A percentile compares a stretch with the other conserved stretches of the same genome.
These are phyloP conservation scores for Letharia columbiana DNA, from an alignment of 495 filamentous ascomycete species.

Conservation along the genomic window DNA sequence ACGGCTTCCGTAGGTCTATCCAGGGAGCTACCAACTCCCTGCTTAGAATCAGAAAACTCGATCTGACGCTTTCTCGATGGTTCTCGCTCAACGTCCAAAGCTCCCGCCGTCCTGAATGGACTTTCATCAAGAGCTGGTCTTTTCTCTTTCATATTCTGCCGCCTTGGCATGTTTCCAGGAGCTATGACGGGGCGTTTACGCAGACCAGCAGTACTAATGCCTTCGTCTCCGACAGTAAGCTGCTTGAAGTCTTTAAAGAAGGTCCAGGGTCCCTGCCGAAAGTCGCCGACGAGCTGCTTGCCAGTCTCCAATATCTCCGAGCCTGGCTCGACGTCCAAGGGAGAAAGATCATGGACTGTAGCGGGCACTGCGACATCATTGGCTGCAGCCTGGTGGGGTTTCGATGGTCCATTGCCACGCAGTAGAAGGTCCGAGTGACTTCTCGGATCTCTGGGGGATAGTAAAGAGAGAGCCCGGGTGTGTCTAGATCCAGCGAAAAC, in stretches of 20 bases:
- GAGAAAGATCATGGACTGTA: slow-evolving; percentile 3
- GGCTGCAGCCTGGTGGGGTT: background rate
- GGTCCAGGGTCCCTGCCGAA: slow-evolving; percentile 87
- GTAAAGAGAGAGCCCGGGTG: slow-evolving; percentile 69
- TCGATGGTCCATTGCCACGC: background rate
- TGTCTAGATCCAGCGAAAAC: slow-evolving; percentile 67
- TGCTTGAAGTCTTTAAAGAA: slow-evolving; percentile 94
- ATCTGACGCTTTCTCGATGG: background rate
- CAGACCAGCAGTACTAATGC: slow-evolving; percentile 27
- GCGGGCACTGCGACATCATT: background rate
- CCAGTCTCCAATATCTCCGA: slow-evolving; percentile 51
- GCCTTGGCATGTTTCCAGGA: background rate
- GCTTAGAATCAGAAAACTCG: background rate
- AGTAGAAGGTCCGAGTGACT: background rate
- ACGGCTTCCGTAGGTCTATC: background rate
- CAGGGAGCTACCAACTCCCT: background rate
- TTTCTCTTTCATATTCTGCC: background rate
- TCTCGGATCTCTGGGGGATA: slow-evolving; percentile 51
- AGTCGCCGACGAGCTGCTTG: slow-evolving; percentile 83
- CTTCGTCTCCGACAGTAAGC: slow-evolving; percentile 90
- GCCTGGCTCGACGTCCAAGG: background rate
- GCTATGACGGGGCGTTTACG: background rate
- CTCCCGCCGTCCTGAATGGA: background rate
- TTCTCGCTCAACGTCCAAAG: background rate
- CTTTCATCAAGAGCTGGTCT: background rate